Evolutionary conservation across 1,139 yeast genomes (phyloP), one percentile per base, ranked within the genome.

Genomic region (Geotrichum bryndzae): DNA sequence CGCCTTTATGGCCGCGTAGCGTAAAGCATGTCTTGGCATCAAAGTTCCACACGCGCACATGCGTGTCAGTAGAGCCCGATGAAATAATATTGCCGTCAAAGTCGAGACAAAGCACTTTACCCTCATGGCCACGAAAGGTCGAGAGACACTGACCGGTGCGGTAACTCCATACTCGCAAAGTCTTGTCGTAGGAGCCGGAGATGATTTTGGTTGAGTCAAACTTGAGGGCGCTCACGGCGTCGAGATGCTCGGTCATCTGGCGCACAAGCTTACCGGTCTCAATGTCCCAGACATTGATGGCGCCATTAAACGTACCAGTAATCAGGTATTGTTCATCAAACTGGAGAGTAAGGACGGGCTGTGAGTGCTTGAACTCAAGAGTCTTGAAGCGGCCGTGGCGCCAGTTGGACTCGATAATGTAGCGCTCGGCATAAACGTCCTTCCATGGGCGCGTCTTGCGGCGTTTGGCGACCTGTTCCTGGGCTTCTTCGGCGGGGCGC

Each of bases 41-140:
- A 61, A 94, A 96, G 73, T 94, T 96, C 99, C 99, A 94, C 15
- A 94, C 95, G 71, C 91, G 90, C 61, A 94, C 88, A 0, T 96
- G 90, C 67, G 84, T 82, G 76, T 94, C 99, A 0, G 97, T 96
- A 23, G 96, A 87, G 0, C 98, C 99, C 4, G 95, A 86, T 0
- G 91, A 97, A 70, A 94, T 90, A 46, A 90, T 81, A 69, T 89
- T 90, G 67, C 87, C 85, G 67, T 82, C 84, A 71, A 86, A 87
- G 72, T 88, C 94, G 60, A 94, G 91, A 65, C 63, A 61, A 8
- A 52, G 48, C 23, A 55, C 50, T 55, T 91, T 86, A 4, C 57
- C 57, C 23, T 55, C 45, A 15, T 55, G 57, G 27, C 57, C 50
- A 54, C 90, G 86, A 74, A 94, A 91, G 0, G 98, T 91, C 27